Evolutionary conservation across 2,329 filamentous ascomycete genomes (phyloP).

Genomic region (Apiospora pterosperma): DNA sequence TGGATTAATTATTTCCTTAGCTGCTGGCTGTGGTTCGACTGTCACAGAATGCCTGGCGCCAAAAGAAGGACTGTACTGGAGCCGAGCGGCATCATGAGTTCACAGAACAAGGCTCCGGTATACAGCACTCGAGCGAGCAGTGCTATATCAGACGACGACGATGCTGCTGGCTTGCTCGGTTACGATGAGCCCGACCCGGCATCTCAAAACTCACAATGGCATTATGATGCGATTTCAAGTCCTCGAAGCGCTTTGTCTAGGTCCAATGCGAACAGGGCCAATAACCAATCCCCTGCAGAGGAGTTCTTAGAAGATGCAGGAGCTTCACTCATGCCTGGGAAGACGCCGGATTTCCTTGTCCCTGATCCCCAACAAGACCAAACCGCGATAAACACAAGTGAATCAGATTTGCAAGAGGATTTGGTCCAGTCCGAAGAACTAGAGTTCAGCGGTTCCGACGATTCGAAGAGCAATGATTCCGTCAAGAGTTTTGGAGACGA

Average conservation of each 20-base stretch:
- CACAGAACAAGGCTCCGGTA: not conserved
- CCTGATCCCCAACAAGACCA: not conserved
- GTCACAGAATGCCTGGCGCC: not conserved
- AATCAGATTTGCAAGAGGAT: not conserved
- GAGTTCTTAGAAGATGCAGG: not conserved
- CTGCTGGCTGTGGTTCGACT: not conserved
- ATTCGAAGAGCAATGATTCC: not conserved
- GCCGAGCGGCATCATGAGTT: not conserved
- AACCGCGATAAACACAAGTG: not conserved
- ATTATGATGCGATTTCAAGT: not conserved
- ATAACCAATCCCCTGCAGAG: not conserved
- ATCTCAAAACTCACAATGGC: not conserved
- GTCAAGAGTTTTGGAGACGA: not conserved
- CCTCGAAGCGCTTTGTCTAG: not conserved
- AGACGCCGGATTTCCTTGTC: not conserved
- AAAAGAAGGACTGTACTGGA: not conserved
- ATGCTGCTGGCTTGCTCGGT: not conserved
- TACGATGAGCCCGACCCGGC: not conserved
- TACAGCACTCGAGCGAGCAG: not conserved
- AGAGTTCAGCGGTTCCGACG: not conserved
- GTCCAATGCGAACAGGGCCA: not conserved
- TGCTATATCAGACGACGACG: not conserved
- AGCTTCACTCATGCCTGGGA: not conserved
- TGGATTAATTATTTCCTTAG: too few species aligned
- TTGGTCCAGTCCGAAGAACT: not conserved